Percentiles rank a stretch among this genome's conserved stretches.
phyloP scores from a whole-genome alignment of 345 rosid species.

The Dipteronia sinensis region DNA sequence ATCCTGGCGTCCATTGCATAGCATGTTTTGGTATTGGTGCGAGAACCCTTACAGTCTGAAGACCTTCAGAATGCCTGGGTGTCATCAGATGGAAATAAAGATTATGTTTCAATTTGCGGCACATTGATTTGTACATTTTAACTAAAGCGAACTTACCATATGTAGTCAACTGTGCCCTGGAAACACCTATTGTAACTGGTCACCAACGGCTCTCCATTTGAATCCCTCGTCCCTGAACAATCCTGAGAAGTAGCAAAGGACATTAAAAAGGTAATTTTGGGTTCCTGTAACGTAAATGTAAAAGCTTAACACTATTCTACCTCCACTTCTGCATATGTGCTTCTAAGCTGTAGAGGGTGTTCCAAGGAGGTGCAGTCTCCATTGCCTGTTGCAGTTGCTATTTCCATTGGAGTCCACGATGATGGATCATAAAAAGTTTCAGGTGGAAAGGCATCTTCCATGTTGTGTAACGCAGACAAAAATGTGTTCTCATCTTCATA shows the following conservation, averaged over 20 bases:
- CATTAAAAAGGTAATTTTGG: not conserved
- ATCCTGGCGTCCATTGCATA: constrained; percentile 88
- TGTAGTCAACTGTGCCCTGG: constrained; percentile 93
- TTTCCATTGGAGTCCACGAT: constrained; percentile 77
- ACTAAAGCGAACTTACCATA: constrained; percentile 52
- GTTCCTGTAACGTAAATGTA: not conserved
- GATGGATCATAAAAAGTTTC: constrained; percentile 60
- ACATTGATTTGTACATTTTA: not conserved
- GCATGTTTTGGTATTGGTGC: constrained; percentile 89
- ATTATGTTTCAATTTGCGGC: not conserved
- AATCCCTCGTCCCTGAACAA: constrained; percentile 65
- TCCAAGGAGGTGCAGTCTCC: constrained; percentile 55
- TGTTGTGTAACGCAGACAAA: constrained; percentile 49
- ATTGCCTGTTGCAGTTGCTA: constrained; percentile 82
- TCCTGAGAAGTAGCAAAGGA: constrained; percentile 48
- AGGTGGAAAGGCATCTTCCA: constrained; percentile 26
- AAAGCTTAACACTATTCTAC: constrained; percentile 38
- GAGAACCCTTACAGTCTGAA: constrained; percentile 80
- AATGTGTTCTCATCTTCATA: constrained; percentile 54
- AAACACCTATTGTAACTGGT: constrained; percentile 91
- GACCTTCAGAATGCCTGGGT: constrained; percentile 84
- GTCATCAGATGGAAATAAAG: constrained; percentile 18
- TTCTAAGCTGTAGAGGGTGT: constrained; percentile 71
- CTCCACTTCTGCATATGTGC: constrained; percentile 86
- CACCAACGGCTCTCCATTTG: constrained; percentile 75